phyloP scores from a whole-genome alignment of 2,329 filamentous ascomycete genomes.

The Cryphonectria japonica region DNA sequence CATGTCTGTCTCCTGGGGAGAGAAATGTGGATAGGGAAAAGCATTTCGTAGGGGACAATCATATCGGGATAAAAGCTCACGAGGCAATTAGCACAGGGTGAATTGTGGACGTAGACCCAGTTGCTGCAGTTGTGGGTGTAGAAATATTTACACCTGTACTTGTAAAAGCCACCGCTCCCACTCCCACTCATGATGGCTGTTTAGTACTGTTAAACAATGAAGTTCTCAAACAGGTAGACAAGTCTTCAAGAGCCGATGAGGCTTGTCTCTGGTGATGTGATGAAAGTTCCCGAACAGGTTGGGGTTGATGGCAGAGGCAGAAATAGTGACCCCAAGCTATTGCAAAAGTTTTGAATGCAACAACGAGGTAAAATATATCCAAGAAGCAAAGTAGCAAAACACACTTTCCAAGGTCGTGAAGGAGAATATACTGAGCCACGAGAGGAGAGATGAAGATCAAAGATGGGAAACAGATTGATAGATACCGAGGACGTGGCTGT shows the following conservation, averaged over 20 bases:
- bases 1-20: neutral
- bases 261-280: no score
- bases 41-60: neutral
- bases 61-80: slow-evolving; percentile 41
- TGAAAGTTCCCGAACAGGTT: neutral
- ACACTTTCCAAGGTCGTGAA: neutral
- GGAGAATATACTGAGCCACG: neutral
- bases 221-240: neutral
- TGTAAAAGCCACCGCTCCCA: slow-evolving; percentile 50
- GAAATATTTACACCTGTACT: slow-evolving; percentile 57
- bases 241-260: neutral
- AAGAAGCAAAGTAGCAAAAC: neutral
- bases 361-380: neutral
- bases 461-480: neutral
- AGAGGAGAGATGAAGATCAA: neutral
- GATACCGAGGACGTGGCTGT: neutral
- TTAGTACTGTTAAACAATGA: neutral
- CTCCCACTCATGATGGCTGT: slow-evolving; percentile 38
- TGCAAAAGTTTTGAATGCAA: neutral
- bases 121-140: slow-evolving; percentile 51
- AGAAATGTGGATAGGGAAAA: neutral
- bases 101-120: slow-evolving; percentile 54
- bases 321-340: neutral
- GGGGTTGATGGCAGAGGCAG: neutral
- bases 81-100: slow-evolving; percentile 50